Percentiles rank a stretch among this genome's conserved stretches.
Conservation (phyloP, 2,329 filamentous ascomycete genomes). For the Trichoderma sp. region DNA sequence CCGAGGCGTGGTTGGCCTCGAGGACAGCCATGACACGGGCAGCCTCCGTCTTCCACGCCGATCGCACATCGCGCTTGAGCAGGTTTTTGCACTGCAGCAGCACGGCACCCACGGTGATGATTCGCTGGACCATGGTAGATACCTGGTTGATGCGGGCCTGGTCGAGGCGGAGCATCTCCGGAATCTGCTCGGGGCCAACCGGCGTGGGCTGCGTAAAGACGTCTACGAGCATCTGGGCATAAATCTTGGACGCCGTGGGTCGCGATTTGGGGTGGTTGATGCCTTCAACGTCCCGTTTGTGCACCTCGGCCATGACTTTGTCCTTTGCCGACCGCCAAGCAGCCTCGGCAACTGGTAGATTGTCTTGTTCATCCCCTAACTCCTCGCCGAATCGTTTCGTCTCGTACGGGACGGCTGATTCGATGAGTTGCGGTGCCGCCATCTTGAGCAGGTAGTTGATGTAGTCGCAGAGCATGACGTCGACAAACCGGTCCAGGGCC, state of each 20-base stretch:
- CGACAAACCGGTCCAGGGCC: conserved; percentile 72
- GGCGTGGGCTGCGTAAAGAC: conserved; percentile 68
- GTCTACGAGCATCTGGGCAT: conserved; percentile 74
- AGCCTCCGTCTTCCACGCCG: conserved; percentile 75
- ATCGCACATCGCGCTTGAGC: conserved; percentile 76
- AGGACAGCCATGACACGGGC: conserved; percentile 69
- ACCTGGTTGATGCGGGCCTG: conserved; percentile 56
- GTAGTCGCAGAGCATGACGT: conserved; percentile 77
- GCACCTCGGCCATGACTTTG: conserved; percentile 66
- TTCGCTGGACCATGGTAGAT: conserved; percentile 48
- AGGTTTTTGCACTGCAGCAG: conserved; percentile 80
- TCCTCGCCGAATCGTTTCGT: conserved; percentile 69
- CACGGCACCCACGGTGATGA: conserved; percentile 73
- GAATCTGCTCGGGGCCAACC: conserved; percentile 56
- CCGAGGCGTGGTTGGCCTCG: conserved; percentile 53
- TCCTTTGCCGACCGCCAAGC: conserved; percentile 67
- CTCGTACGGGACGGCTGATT: conserved; percentile 72
- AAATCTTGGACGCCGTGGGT: conserved; percentile 69
- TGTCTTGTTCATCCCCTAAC: conserved; percentile 55
- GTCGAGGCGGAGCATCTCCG: conserved; percentile 75
- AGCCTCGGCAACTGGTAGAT: conserved; percentile 59
- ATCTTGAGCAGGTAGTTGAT: conserved; percentile 77
- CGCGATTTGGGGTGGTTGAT: conserved; percentile 62
- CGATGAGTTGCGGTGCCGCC: conserved; percentile 69
- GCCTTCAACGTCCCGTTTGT: conserved; percentile 68